A percentile compares a stretch with the other conserved stretches of the same genome.
These are phyloP conservation scores for Tilletia indica DNA, from an alignment of 1,284 basidiomycete species.

Conservation along the genomic window DNA sequence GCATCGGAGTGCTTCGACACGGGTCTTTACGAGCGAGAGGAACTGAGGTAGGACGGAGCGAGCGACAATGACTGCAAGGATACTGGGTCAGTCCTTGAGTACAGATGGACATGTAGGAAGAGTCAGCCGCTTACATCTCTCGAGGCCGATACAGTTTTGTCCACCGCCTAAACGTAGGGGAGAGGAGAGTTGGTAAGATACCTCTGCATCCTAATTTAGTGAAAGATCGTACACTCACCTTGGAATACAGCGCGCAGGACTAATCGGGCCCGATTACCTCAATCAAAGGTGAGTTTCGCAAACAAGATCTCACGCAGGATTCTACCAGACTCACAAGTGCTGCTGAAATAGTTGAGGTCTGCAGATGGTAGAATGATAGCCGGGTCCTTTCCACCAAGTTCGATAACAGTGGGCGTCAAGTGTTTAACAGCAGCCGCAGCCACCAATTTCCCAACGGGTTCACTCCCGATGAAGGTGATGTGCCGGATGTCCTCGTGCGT, in stretches of 20 bases:
- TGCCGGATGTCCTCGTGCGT: constrained; percentile 73
- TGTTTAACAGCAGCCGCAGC: constrained; percentile 77
- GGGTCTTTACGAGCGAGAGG: constrained; percentile 55
- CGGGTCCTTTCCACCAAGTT: constrained; percentile 71
- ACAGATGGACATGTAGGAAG: too few relatives aligned
- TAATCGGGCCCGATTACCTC: neutral
- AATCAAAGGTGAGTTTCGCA: neutral
- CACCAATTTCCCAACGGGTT: constrained; percentile 80
- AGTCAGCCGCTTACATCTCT: neutral
- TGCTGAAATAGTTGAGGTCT: constrained; percentile 59
- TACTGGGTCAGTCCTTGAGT: constrained; percentile 60
- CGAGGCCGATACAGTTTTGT: constrained; percentile 82
- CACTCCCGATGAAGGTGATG: constrained; percentile 83
- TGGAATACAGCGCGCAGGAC: constrained; percentile 60
- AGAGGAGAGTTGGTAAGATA: too few relatives aligned
- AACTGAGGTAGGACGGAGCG: constrained; percentile 71
- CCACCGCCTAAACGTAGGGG: constrained; percentile 58
- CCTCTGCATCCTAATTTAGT: too few relatives aligned
- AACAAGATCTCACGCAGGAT: too few relatives aligned
- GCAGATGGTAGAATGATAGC: constrained; percentile 60
- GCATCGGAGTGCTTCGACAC: constrained; percentile 37
- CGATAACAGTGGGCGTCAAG: constrained; percentile 83
- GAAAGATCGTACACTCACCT: constrained; percentile 60
- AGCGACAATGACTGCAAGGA: constrained; percentile 70
- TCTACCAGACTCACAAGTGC: constrained; percentile 66